phyloP scores from a whole-genome alignment of 176 grass and related monocot genomes.

The Oryza australiensis region DNA sequence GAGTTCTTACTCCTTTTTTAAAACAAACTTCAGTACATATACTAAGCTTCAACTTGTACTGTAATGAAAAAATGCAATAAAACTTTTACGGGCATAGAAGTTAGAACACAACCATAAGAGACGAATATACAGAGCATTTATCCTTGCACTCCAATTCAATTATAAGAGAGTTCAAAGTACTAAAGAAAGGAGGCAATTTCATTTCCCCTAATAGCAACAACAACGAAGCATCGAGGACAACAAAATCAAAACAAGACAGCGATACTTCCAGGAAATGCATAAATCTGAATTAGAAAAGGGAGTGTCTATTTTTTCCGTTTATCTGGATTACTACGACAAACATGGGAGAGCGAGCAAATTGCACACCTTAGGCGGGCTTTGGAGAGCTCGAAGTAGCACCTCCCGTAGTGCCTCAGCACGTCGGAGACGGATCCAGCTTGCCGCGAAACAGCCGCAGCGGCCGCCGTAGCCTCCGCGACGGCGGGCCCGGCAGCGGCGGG shows the following conservation, averaged over 20 bases:
- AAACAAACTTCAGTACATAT: neutral
- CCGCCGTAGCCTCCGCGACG: slow-evolving; percentile 37
- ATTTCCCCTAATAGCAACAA: neutral
- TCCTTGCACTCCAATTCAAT: neutral
- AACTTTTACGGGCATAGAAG: neutral
- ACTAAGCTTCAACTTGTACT: neutral
- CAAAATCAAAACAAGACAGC: neutral
- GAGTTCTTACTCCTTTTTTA: neutral
- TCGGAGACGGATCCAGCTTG: slow-evolving; percentile 46
- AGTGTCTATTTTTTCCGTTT: neutral
- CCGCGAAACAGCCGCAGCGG: slow-evolving; percentile 34
- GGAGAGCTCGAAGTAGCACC: slow-evolving; percentile 92
- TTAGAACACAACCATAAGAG: neutral
- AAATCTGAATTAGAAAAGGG: neutral
- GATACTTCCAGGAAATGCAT: neutral
- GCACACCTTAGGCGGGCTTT: slow-evolving; percentile 87
- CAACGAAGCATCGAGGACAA: neutral
- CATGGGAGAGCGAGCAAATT: slow-evolving; percentile 3
- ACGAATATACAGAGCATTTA: neutral
- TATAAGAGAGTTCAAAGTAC: neutral
- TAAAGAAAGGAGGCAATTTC: neutral
- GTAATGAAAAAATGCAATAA: neutral
- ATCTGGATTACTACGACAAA: neutral
- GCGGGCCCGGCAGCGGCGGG: slow-evolving; percentile 25
- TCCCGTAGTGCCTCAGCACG: slow-evolving; percentile 57